A percentile compares a stretch with the other conserved stretches of the same genome.
Evolutionary conservation across 306 rosid species (phyloP).

Genomic region (Adenanthera pavonina): DNA sequence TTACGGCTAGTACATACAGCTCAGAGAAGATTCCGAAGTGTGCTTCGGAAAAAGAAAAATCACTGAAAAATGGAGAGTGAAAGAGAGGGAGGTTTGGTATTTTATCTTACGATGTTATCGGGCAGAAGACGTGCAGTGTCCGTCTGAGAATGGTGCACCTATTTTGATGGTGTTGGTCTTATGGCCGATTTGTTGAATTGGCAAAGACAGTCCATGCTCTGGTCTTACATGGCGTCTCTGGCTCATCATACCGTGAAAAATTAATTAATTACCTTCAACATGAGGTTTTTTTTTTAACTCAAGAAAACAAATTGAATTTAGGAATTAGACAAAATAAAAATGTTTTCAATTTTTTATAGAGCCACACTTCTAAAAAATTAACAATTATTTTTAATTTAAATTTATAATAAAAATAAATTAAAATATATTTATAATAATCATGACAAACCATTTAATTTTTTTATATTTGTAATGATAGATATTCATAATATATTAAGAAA

Average conservation of each 20-base stretch:
- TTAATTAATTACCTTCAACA: background rate
- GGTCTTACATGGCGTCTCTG: constrained; percentile 47
- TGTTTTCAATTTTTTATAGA: background rate
- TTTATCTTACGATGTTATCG: constrained; percentile 35
- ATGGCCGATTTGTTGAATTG: constrained; percentile 25
- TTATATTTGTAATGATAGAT: too few species aligned
- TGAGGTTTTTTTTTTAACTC: background rate
- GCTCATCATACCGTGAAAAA: constrained; percentile 5
- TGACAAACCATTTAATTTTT: too few species aligned
- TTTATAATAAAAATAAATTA: too few species aligned
- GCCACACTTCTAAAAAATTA: too few species aligned
- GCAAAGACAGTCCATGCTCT: constrained; percentile 21
- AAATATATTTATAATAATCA: too few species aligned
- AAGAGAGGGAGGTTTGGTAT: background rate
- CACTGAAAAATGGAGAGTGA: constrained; percentile 5
- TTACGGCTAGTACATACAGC: constrained; percentile 5
- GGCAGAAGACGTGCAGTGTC: constrained; percentile 44
- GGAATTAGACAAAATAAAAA: background rate
- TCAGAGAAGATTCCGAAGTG: constrained; percentile 40
- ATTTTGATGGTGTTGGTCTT: constrained; percentile 40
- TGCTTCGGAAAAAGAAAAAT: constrained; percentile 26
- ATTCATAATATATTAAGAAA: too few species aligned
- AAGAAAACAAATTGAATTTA: background rate
- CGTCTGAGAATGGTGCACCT: constrained; percentile 3
- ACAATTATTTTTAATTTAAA: too few species aligned